Percentiles rank a stretch among this genome's conserved stretches.
These are phyloP conservation scores for Parachaetomium inaequale DNA, from an alignment of 495 filamentous ascomycete species.

Conservation along the genomic window DNA sequence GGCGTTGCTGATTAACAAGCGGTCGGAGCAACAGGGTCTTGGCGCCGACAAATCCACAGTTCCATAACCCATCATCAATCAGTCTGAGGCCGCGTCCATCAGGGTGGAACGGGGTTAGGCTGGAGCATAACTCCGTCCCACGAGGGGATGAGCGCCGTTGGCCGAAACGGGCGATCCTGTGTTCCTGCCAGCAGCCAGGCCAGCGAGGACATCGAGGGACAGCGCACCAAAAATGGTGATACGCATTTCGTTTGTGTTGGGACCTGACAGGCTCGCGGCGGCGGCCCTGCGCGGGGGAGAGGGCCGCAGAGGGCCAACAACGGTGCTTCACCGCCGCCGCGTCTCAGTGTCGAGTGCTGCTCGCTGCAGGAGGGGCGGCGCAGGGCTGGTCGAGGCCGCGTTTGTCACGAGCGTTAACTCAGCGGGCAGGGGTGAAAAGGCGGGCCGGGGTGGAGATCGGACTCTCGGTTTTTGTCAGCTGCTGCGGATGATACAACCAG, in stretches of 20 bases:
- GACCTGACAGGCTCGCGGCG: slow-evolving; percentile 9
- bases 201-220: neutral
- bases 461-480: slow-evolving; percentile 33
- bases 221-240: slow-evolving; percentile 17
- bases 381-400: slow-evolving; percentile 18
- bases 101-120: slow-evolving; percentile 18
- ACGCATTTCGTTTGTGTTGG: slow-evolving; percentile 13
- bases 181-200: neutral
- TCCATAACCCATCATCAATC: slow-evolving; percentile 7
- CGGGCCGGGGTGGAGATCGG: slow-evolving; percentile 20
- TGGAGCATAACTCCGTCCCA: slow-evolving; percentile 18
- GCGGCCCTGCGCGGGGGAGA: slow-evolving; percentile 9
- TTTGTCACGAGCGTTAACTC: slow-evolving; percentile 16
- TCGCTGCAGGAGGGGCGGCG: slow-evolving; percentile 17
- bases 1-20: slow-evolving; percentile 21
- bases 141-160: neutral
- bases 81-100: slow-evolving; percentile 16
- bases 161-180: slow-evolving; percentile 9
- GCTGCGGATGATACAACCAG: slow-evolving; percentile 33
- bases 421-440: slow-evolving; percentile 3
- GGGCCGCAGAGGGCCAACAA: slow-evolving; percentile 1
- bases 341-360: slow-evolving; percentile 7
- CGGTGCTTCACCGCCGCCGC: slow-evolving; percentile 21
- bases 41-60: neutral
- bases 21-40: neutral